A percentile compares a stretch with the other conserved stretches of the same genome.
These are phyloP conservation scores for Gossypium longicalyx DNA, from an alignment of 345 rosid genomes.

Conservation along the genomic window DNA sequence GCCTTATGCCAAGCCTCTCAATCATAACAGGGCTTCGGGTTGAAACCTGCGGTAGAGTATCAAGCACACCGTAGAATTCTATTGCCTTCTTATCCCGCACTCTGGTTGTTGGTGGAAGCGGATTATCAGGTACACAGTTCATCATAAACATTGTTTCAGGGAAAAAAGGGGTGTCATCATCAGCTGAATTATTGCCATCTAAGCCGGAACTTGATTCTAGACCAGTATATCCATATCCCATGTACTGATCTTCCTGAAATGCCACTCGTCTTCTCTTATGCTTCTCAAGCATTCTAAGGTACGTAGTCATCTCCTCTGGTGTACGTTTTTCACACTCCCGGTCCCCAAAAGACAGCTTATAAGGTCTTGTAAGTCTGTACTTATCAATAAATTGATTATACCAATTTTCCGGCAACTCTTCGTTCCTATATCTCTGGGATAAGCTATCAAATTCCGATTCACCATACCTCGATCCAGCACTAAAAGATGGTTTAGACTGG, in stretches of 20 bases:
- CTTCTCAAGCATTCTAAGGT: constrained; percentile 48
- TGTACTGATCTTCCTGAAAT: constrained; percentile 40
- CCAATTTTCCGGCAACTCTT: constrained; percentile 90
- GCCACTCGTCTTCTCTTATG: constrained; percentile 72
- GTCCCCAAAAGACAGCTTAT: constrained; percentile 49
- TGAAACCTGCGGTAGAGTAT: constrained; percentile 62
- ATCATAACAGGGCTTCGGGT: constrained; percentile 64
- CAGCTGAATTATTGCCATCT: constrained; percentile 39
- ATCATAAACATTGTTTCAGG: constrained; percentile 73
- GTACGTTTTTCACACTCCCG: constrained; percentile 67
- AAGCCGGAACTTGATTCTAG: constrained; percentile 39
- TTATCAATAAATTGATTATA: constrained; percentile 71
- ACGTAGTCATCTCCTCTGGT: constrained; percentile 69
- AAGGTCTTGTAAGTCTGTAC: constrained; percentile 47
- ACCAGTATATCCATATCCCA: constrained; percentile 26
- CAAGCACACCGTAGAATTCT: constrained; percentile 67
- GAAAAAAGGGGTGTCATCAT: constrained; percentile 56
- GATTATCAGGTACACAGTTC: constrained; percentile 83
- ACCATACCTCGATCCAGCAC: constrained; percentile 41
- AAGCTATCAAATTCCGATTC: constrained; percentile 52
- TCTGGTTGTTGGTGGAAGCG: constrained; percentile 44
- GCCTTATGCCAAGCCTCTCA: constrained; percentile 84
- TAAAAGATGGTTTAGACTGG: constrained; percentile 43
- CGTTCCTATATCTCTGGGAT: constrained; percentile 62
- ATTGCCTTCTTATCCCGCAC: constrained; percentile 36